Evolutionary conservation across 2,329 filamentous ascomycete genomes (phyloP), one percentile per base, ranked within the genome.

Genomic region (Fusarium solani-melongenae): DNA sequence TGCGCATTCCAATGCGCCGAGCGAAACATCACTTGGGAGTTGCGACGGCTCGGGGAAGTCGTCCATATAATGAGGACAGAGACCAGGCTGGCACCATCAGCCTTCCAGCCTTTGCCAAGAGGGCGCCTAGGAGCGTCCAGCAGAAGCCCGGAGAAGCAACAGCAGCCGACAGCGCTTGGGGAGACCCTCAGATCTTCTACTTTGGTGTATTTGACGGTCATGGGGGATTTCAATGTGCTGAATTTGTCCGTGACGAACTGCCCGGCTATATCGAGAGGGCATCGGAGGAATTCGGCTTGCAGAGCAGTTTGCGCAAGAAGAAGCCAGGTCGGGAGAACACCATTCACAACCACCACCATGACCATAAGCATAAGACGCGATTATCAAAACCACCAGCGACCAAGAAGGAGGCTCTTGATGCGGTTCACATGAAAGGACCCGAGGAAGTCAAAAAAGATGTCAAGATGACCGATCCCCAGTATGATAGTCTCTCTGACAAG

Each of bases 201-300:
- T 99, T 98, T 87, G 95, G 90, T 2, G 92, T 98, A 1, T 99
- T 98, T 79, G 96, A 99, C 82, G 96, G 96, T 4, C 96, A 99
- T 84, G 96, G 96, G 11, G 96, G 96, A 22, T 89, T 86, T 22
- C 93, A 98, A 81, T 98, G 96, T 82, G 95, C 94, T 68, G 91
- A 92, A 20, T 98, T 98, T 77, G 83, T 98, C 74, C 89, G 92
- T 66, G 94, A 98, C 69, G 90, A 93, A 79, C 84, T 99, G 69
- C 96, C 98, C 81, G 90, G 90, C 11, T 98, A 98, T 81, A 91
- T 99, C 38, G 96, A 99, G 82, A 89, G 94, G 74, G 90, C 94
- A 0, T 93, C 94, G 0, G 86, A 87, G 64, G 87, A 91, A 20
- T 97, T 98, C 79, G 92, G 93, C 69, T 84, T 98, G 31, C 86